Evolutionary conservation across 176 grass and related monocot genomes (phyloP).

Genomic region (Leersia perrieri): DNA sequence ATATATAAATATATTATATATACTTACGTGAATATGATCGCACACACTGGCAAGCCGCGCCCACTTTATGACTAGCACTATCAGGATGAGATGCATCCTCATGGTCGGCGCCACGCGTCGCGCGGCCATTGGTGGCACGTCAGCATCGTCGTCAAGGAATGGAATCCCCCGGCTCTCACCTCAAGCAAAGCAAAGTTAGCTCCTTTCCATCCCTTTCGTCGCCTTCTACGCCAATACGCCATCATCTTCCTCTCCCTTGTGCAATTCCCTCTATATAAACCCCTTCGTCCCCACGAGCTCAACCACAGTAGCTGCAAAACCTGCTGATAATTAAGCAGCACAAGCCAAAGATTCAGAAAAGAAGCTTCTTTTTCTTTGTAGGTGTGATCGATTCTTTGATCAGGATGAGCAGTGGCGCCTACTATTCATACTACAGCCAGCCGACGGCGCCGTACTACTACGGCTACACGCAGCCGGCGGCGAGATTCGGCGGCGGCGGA

Average conservation of each 20-base stretch:
- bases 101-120: constrained; percentile 26
- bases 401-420: constrained; percentile 39
- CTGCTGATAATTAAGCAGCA: background rate
- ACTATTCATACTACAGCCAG: constrained; percentile 48
- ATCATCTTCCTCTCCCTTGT: background rate
- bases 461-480: constrained; percentile 25
- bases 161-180: constrained; percentile 38
- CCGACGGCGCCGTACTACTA: constrained; percentile 39
- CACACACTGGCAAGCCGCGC: no score
- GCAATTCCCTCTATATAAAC: constrained; percentile 1
- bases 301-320: background rate
- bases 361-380: background rate
- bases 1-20: no score
- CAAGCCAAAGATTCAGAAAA: constrained; percentile 1
- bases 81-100: no score
- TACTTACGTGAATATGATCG: no score
- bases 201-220: constrained; percentile 12
- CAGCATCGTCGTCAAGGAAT: background rate
- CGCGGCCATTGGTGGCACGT: background rate
- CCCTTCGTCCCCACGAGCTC: constrained; percentile 4
- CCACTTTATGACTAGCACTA: no score
- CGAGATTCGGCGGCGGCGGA: background rate
- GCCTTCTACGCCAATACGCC: background rate
- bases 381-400: background rate
- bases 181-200: constrained; percentile 49